Evolutionary conservation across 2,329 filamentous ascomycete species (phyloP), one percentile per base, ranked within the genome.

Genomic region (Hypoxylon sp.): DNA sequence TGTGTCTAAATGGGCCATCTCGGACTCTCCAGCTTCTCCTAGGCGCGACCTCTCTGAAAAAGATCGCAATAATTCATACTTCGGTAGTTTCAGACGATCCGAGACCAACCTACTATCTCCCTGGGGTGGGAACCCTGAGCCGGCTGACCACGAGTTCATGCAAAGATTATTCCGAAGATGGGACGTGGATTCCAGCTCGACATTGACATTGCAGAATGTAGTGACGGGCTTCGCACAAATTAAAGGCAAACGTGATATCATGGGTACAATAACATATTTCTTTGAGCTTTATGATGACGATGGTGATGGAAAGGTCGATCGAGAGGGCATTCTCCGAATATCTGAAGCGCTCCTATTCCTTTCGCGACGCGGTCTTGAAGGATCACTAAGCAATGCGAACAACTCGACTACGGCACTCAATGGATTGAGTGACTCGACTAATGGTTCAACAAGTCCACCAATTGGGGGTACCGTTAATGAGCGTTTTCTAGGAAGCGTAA

Each of bases 261-360:
- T 99, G 95, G 93, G 93, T 30, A 96, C 93, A 64, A 98, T 99
- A 76, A 96, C 90, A 66, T 98, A 98, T 80, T 98, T 99, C 79
- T 99, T 99, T 74, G 93, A 98, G 75, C 87, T 99, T 0, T 98
- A 98, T 78, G 96, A 99, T 77, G 95, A 99, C 72, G 91, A 95
- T 74, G 88, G 90, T 1, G 94, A 97, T 77, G 96, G 96, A 25
- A 93, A 89, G 73, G 94, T 99, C 4, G 96, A 98, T 75, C 89
- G 96, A 10, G 96, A 99, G 79, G 96, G 96, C 5, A 99, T 99
- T 63, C 80, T 99, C 48, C 87, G 94, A 49, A 98, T 99, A 77
- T 98, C 94, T 0, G 96, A 99, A 80, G 93, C 95, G 0, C 83
- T 99, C 32, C 83, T 99, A 2, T 99, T 99, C 80, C 86, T 99